These are phyloP conservation scores for Dactylella cylindrospora DNA, from an alignment of 2,329 filamentous ascomycete species.

Conservation along the genomic window DNA sequence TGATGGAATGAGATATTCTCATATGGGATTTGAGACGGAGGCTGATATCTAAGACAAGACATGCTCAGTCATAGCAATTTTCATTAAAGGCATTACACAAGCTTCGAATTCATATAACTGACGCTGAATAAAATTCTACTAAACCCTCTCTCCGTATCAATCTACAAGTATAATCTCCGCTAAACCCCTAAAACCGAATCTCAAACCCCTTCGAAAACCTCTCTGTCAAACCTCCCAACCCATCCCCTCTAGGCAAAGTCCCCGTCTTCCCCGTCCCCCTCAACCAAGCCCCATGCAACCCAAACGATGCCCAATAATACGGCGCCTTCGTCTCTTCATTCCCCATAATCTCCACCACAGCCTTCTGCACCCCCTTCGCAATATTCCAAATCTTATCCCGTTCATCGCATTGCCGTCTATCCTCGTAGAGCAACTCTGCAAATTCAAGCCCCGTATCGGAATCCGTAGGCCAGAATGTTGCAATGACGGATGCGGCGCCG, in stretches of 20 bases:
- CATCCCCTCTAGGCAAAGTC: conserved; percentile 5
- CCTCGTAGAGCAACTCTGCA: conserved; percentile 21
- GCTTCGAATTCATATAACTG: too few species aligned
- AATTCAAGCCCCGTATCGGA: conserved; percentile 17
- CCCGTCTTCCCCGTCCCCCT: conserved; percentile 14
- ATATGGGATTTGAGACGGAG: too few species aligned
- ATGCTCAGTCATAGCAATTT: too few species aligned
- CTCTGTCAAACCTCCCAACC: conserved; percentile 23
- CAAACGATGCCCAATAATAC: conserved; percentile 39
- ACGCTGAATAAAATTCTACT: too few species aligned
- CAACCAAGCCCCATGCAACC: conserved; percentile 26
- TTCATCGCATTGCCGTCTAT: neutral
- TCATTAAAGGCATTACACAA: too few species aligned
- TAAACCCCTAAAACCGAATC: conserved; percentile 13
- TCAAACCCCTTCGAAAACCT: conserved; percentile 31
- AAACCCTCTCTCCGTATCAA: too few species aligned
- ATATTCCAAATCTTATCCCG: conserved; percentile 19
- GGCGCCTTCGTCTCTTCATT: conserved; percentile 24
- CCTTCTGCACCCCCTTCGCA: conserved; percentile 5
- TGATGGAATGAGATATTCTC: too few species aligned
- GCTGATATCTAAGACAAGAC: too few species aligned
- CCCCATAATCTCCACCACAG: conserved; percentile 15
- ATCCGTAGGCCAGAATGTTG: conserved; percentile 37
- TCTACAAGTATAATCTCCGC: too few species aligned
- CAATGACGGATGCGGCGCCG: conserved; percentile 27